Evolutionary conservation across 768 basidiomycete genomes (phyloP).

Genomic region (Grammothele lineata): DNA sequence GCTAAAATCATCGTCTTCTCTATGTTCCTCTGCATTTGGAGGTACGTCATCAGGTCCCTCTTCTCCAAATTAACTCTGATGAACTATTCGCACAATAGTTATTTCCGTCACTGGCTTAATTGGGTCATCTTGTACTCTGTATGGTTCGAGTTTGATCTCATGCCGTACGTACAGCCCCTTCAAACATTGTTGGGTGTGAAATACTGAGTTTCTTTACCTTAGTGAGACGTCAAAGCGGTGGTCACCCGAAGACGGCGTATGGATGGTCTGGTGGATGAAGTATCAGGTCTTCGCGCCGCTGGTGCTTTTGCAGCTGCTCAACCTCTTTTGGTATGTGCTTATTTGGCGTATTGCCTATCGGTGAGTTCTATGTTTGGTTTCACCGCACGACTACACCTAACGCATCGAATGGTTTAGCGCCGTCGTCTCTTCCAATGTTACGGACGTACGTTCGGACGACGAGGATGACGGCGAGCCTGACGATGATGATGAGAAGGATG

Average conservation of each 20-base stretch:
- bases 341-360: conserved; percentile 74
- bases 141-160: conserved; percentile 68
- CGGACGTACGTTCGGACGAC: conserved; percentile 81
- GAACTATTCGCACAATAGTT: conserved; percentile 40
- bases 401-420: too few species aligned
- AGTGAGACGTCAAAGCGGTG: conserved; percentile 57
- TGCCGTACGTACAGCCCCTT: conserved; percentile 67
- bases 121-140: conserved; percentile 84
- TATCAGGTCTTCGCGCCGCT: conserved; percentile 79
- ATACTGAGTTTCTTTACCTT: not conserved
- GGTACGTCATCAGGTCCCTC: conserved; percentile 45
- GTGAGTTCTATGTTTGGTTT: conserved; percentile 44
- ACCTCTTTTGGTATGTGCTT: conserved; percentile 90
- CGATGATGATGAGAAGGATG: conserved; percentile 28
- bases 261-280: conserved; percentile 74
- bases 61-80: not conserved
- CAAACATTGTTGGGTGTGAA: too few species aligned
- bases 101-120: conserved; percentile 93
- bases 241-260: conserved; percentile 59
- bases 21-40: conserved; percentile 71
- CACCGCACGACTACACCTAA: too few species aligned
- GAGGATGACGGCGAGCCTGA: conserved; percentile 50
- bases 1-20: conserved; percentile 61
- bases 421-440: conserved; percentile 39
- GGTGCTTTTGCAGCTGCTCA: conserved; percentile 72